Percentiles rank a stretch among this genome's conserved stretches.
Conservation (phyloP, 176 grass and related monocot genomes). For the Aegilops longissima region DNA sequence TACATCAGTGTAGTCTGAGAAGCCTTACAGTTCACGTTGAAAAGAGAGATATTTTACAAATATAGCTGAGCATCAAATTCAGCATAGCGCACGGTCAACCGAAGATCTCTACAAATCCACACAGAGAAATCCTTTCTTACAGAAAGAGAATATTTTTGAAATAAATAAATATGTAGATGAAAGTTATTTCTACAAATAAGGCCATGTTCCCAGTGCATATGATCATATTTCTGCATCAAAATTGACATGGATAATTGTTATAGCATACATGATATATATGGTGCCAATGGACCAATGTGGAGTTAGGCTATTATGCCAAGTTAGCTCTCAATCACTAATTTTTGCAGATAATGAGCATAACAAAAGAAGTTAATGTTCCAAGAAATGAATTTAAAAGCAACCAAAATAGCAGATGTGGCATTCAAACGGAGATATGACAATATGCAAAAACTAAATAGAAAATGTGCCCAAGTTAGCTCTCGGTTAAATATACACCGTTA, state of each 20-base stretch:
- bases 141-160: background rate
- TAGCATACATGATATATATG: background rate
- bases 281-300: background rate
- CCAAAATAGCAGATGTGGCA: conserved; percentile 5
- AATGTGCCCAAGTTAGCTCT: too few species aligned
- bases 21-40: background rate
- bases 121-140: background rate
- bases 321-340: background rate
- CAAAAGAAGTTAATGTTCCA: background rate
- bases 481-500: too few species aligned
- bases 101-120: background rate
- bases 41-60: background rate
- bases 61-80: background rate
- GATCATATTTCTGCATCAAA: background rate
- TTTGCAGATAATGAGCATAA: background rate
- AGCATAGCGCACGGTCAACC: background rate
- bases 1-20: background rate
- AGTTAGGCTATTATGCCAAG: background rate
- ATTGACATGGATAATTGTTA: background rate
- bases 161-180: background rate
- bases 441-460: background rate
- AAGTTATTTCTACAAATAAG: background rate
- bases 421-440: background rate
- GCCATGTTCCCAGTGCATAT: background rate
- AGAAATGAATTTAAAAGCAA: background rate